Base-by-base conservation (phyloP, 768 basidiomycete species). In the Kondoa subrosea region DNA sequence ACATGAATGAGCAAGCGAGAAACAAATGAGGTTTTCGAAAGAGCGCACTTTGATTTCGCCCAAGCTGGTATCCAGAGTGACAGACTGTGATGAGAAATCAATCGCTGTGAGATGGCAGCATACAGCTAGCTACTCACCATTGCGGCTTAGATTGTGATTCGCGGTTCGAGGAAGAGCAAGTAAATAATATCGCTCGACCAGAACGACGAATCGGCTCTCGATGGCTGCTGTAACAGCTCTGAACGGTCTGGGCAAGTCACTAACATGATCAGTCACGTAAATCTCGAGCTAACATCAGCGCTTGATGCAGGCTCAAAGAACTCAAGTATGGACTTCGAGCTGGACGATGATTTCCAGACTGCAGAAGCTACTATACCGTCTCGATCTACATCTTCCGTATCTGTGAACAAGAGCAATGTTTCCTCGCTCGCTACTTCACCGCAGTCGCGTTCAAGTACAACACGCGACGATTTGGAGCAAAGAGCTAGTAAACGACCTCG, bases 31-130 rank as follows among this genome's bases (percentile, higher is more conserved):
- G 31, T 27, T 57, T 17, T 14, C 1, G 15, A 15, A 14, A 12
- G 1, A 21, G 66, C 77, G 59, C 73, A 89, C 91, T 84, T 96
- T 97, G 78, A 97, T 81, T 69, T 97, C 93, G 21, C 92, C 92
- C 74, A 86, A 86, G n/a, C 86, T 83, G 0, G 92, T 96, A 77
- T 96, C 87, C 64, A 97, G 81, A 4, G 92, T 96, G 56, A 95
- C 91, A 67, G 93, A 93, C 92, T 71, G 70, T 2, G 34, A 29
- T 3, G 25, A 50, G 40, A 8, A 50, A 8, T 50, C 8, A 21
- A 50, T 50, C 21, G 21, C 40, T 50, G 40, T 50, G 40, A 8
- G 12, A 8, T 8, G 8, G 21, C 40, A 8, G 21, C 12, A 8
- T 50, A 50, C 12, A 50, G 21, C 8, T 8, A 21, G 12, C 8